Evolutionary conservation across 768 basidiomycete genomes (phyloP).

Genomic region (Mycena amicta): DNA sequence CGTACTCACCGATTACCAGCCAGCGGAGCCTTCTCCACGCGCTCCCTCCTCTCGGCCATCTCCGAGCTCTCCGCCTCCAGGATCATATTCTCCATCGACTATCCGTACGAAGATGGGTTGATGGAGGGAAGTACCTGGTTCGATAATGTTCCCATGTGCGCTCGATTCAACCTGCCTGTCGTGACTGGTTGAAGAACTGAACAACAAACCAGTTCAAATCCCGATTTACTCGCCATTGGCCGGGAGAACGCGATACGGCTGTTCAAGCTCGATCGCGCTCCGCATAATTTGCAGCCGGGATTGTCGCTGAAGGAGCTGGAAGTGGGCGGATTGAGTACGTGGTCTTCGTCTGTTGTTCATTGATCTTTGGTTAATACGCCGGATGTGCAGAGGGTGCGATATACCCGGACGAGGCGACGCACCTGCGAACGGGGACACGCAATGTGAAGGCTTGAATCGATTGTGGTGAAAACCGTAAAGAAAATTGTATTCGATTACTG

Average conservation of each 20-base stretch:
- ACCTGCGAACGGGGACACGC: constrained; percentile 10
- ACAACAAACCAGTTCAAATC: constrained; percentile 17
- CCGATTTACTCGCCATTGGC: constrained; percentile 22
- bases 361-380: too few relatives aligned
- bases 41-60: constrained; percentile 17
- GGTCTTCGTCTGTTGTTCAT: not conserved
- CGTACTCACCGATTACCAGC: not conserved
- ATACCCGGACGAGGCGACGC: constrained; percentile 15
- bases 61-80: constrained; percentile 16
- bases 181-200: too few relatives aligned
- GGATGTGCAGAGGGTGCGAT: constrained; percentile 9
- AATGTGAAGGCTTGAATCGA: too few relatives aligned
- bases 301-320: constrained; percentile 14
- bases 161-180: too few relatives aligned
- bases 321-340: constrained; percentile 17
- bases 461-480: too few relatives aligned
- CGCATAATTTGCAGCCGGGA: constrained; percentile 15
- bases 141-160: constrained; percentile 18
- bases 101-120: constrained; percentile 23
- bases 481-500: too few relatives aligned
- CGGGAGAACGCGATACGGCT: constrained; percentile 21
- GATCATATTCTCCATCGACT: constrained; percentile 24
- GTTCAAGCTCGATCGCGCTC: constrained; percentile 19
- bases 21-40: constrained; percentile 21
- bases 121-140: constrained; percentile 25